Base-by-base conservation (phyloP, 352 stramenopile genomes). In the Pythium chondricola region DNA sequence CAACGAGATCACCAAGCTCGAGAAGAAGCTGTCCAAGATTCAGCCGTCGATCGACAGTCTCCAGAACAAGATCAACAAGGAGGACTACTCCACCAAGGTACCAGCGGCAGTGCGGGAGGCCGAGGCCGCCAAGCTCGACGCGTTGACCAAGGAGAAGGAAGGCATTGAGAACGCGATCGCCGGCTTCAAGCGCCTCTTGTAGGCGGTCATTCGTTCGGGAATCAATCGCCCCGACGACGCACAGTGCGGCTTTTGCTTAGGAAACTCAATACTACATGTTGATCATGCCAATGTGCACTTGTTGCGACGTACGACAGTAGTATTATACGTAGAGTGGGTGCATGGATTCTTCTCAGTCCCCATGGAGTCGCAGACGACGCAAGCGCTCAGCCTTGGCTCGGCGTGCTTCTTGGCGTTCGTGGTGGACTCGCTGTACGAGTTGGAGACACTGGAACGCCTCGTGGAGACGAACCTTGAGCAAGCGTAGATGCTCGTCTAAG, bases 1-100 rank as follows among this genome's bases (percentile, higher is more conserved):
- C 36, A 93, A 95, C 56, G 88, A 96, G 52, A 93, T 96, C 50
- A 49, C 74, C 38, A 95, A 96, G 64, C 62, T 96, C 2, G 80
- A 95, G 61, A 95, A 92, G 61, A 93, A 96, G 63, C 48, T 95
- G 39, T 66, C 67, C 20, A 91, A 95, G 65, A 80, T 94, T 32
- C 57, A 70, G 49, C 74, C 79, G 18, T 85, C 83, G 22, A 69
- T 91, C 27, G 62, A 75, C 24, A 86, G 68, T 48, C 55, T 94
- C 20, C 39, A 71, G 47, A 92, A 90, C 72, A 94, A 94, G 67
- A 88, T 83, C 47, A 51, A 42, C 36, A 84, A 79, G 56, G 76
- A 87, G 6, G 80, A 89, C 64, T 94, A 94, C 48, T 41, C 62
- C 24, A 81, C 67, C 7, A 92, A 92, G 64, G 83, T 94, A 11